Evolutionary conservation across 768 basidiomycete genomes (phyloP), one percentile per base, ranked within the genome.

Genomic region (Cyclocybe cylindracea): DNA sequence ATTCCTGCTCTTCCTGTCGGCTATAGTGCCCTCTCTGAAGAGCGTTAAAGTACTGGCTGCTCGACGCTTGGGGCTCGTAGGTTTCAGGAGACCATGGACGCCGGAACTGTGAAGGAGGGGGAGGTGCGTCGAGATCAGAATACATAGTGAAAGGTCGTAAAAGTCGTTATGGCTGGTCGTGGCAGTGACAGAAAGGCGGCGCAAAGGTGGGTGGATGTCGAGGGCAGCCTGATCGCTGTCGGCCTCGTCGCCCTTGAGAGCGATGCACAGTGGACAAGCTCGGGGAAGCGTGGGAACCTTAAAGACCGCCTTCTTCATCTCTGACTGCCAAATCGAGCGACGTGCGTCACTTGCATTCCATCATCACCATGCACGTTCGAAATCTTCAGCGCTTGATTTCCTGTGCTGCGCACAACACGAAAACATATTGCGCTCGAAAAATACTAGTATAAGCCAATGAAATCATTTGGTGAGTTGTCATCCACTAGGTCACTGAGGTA

Each of bases 71-170:
- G 10, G 78, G 73, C 51, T 79, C 76, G 55, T 76, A 74, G 16
- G 75, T 74, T 59, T 85, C 80, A 53, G 84, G 85, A 45, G 85
- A 86, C 85, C 85, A 86, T 49, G 85, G 85, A 18, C 84, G 72
- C 47, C 79, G 80, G 62, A 83, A 79, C 42, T 77, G 78, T 18
- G 82, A 80, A 48, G 64, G 62, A 4, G 78, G 79, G 9, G 79
- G 78, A 39, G 78, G 79, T 43, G 75, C 66, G 61, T 82, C 79
- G 54, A 83, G 78, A 51, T 70, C 57, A 46, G 76, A 70, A 65
- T 72, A 76, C 77, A 80, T 79, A n/a, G 44, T 39, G 39, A 42
- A 45, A 36, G 32, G 50, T 55, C 50, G 51, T 48, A 38, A 54
- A 50, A 38, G 37, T 57, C 59, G 55, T 54, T 46, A 57, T 47